Evolutionary conservation across 768 basidiomycete genomes (phyloP), one percentile per base, ranked within the genome.

Genomic region (Naganishia onofrii): DNA sequence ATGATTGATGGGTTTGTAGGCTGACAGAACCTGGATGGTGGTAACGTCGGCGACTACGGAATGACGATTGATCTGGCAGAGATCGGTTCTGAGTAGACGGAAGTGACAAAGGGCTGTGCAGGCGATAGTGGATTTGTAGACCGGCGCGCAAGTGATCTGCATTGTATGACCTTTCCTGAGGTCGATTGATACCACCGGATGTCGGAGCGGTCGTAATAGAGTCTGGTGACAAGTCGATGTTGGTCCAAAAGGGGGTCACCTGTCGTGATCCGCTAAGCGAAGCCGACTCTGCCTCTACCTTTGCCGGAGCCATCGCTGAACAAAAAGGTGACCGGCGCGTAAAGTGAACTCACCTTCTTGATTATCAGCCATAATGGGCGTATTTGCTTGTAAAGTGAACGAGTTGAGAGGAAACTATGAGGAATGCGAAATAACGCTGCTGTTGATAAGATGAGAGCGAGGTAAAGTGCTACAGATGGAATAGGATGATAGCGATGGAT

Each of bases 341-440:
- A 23, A 51, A 26, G 10, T 21, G 38, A 34, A 63, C 60, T 63
- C 42, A 63, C 60, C 60, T 63, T 63, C 60, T 63, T 63, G 60
- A 26, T 13, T 12, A 63, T 63, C 60, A 29, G 60, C 23, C 60
- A 63, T 63, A 6, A 19, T 55, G 54, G 29, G 12, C 53, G 23
- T 31, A 13, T 32, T 6, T 29, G 19, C 6, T 1, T 34, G 15
- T 32, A 7, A 28, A 13, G 31, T 55, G 54, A 31, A 36, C 34
- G 12, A 36, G 34, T 36, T 12, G 34, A 36, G 12, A 36, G 34
- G 34, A 36, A 5, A 12, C 34, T 36, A 36, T 5, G 34, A 5
- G 4, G 34, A 5, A 36, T 36, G 12, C 34, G 34, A 5, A 12
- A 36, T 36, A 36, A 36, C 34, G 34, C 34, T 36, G 34, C 4